These are phyloP conservation scores for Colletotrichum sp. DNA, from an alignment of 2,329 filamentous ascomycete genomes.

Conservation along the genomic window DNA sequence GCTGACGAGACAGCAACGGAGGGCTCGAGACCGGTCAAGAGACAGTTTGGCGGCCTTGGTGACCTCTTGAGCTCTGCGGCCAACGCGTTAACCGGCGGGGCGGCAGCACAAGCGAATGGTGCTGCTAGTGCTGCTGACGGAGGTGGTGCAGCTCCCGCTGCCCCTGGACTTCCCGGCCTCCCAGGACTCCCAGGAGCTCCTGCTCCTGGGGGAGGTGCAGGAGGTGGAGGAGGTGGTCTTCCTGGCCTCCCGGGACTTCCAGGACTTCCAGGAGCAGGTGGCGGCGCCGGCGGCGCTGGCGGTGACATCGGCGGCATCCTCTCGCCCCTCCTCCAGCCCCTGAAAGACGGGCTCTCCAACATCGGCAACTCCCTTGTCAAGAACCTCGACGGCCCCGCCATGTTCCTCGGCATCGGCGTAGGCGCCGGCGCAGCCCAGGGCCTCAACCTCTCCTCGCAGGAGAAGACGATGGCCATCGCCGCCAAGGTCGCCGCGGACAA, in stretches of 20 bases:
- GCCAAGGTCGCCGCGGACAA: slow-evolving; percentile 30
- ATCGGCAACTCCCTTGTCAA: slow-evolving; percentile 10
- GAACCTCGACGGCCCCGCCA: slow-evolving; percentile 19
- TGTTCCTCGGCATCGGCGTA: slow-evolving; percentile 29
- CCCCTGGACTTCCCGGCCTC: neutral
- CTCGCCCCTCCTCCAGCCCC: slow-evolving; percentile 5
- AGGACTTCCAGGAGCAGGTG: neutral
- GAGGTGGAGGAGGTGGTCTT: neutral
- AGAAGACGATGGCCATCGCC: slow-evolving; percentile 14
- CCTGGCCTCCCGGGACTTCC: neutral
- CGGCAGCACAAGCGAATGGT: neutral
- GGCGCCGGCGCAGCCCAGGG: slow-evolving; percentile 29
- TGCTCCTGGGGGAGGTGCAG: neutral
- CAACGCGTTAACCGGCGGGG: neutral
- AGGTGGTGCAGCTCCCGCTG: neutral
- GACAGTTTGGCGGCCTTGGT: neutral
- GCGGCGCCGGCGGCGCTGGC: neutral
- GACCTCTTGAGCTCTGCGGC: neutral
- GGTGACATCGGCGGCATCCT: slow-evolving; percentile 1
- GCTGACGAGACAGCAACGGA: neutral
- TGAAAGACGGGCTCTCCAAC: slow-evolving; percentile 16
- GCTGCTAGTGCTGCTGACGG: neutral
- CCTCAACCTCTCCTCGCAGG: slow-evolving; percentile 23
- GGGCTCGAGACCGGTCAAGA: neutral
- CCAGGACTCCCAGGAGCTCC: neutral